Base-by-base conservation (phyloP, 1,284 basidiomycete species). In the Ceratobasidium sp. region DNA sequence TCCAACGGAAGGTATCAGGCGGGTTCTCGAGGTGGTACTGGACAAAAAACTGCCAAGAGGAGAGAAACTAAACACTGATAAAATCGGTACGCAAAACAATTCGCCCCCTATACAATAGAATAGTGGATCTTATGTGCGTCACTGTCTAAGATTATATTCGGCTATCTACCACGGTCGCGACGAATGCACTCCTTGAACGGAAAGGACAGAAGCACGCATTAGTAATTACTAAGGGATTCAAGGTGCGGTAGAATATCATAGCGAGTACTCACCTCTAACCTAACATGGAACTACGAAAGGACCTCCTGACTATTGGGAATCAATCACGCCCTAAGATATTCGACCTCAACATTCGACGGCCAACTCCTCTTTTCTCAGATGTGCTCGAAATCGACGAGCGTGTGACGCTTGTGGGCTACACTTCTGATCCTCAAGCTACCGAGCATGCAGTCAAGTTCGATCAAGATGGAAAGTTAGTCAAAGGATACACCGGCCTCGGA, bases 361-460 rank as follows among this genome's bases (percentile, higher is more conserved):
- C 94, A 0, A 84, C 91, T 0, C 93, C 95, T 4, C 87, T 98
- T 3, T 98, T 97, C 84, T 90, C 91, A 0, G 88, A 88, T 1
- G 93, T 98, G 1, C 83, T 97, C 28, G 96, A 98, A 84, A 91
- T 98, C 0, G 96, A 98, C 82, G 97, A 99, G 85, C 91, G 97
- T 2, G 96, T 99, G 5, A 98, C 97, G 0, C 89, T 98, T 7
- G 93, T 98, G 0, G 96, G 96, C 7, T 98, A 95, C 83, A 95
- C 96, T 0, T 94, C 92, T 13, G 97, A 99, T 82, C 96, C 96
- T 0, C 85, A 92, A 50, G 90, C 92, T 0, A 91, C 91, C 73
- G 90, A 92, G 69, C 90, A 97, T 80, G 91, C 91, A 0, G 86
- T 96, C 4, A 87, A 90, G 78, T 97, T 96, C 81, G 89, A 92